Conservation (phyloP, 495 filamentous ascomycete species). For the Daldinia childiae region DNA sequence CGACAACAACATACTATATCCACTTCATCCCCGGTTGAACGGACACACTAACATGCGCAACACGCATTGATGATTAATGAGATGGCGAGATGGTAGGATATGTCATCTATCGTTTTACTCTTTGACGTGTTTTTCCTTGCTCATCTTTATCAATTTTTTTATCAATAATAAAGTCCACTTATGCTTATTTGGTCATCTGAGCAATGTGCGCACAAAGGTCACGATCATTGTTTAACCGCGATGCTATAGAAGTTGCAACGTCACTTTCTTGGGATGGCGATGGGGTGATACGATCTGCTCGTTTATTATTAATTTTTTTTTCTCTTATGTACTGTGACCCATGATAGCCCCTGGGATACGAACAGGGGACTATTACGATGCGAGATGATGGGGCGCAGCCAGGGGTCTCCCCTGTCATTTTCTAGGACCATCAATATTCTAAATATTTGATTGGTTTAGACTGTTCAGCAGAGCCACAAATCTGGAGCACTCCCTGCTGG, state of each 20-base stretch:
- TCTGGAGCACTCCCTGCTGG: slow-evolving; percentile 35
- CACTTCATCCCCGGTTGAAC: not conserved
- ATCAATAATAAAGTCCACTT: not conserved
- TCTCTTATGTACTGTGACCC: slow-evolving; percentile 6
- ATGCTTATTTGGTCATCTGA: not conserved
- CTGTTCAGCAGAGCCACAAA: slow-evolving; percentile 38
- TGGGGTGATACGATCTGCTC: slow-evolving; percentile 42
- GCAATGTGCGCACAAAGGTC: not conserved
- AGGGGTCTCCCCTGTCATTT: slow-evolving; percentile 11
- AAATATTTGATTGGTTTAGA: slow-evolving; percentile 22
- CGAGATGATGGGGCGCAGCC: slow-evolving; percentile 41
- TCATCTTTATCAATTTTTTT: not conserved
- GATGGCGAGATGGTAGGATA: not conserved
- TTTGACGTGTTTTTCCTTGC: not conserved
- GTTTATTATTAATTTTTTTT: not conserved
- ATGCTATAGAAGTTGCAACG: slow-evolving; percentile 16
- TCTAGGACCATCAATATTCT: not conserved
- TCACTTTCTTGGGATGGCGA: slow-evolving; percentile 34
- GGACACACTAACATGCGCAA: not conserved
- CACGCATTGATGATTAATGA: not conserved
- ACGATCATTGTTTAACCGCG: not conserved
- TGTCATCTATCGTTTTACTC: not conserved
- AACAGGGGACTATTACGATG: slow-evolving; percentile 41
- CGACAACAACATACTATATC: not conserved
- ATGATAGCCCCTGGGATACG: slow-evolving; percentile 41